Evolutionary conservation across 2,329 filamentous ascomycete species (phyloP), one percentile per base, ranked within the genome.

Genomic region (Thielaviopsis punctulata): DNA sequence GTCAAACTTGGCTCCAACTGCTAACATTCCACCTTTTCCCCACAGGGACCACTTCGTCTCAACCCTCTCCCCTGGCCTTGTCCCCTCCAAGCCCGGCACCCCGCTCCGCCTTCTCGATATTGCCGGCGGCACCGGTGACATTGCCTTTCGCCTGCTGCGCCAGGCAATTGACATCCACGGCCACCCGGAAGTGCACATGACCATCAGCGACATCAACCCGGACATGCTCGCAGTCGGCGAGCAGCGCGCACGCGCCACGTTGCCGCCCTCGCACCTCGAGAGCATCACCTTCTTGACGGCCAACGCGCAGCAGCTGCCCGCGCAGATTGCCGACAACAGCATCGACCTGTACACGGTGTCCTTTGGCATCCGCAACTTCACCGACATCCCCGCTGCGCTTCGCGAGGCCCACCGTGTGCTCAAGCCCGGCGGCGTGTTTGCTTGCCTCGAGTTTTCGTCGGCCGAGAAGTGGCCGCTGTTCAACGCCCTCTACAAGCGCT

Each of bases 331-430:
- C 2, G 72, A 78, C 60, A 73, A 75, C 62, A 84, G 76, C n/a
- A 73, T 96, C 52, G 92, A 98, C 65, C 74, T 98, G 4, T 98
- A 98, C 70, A 98, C 92, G 0, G 92, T 98, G 2, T 88, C 90
- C 0, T 98, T 98, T 62, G 92, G 92, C 27, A 96, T 98, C 64
- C 78, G 92, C 49, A 98, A 98, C 68, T 98, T 98, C 69, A 92
- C 86, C 52, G 81, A 95, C 68, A 94, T 95, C 63, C 81, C 85
- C 47, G 76, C 77, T 0, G 93, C 90, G 0, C 69, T 98, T 53
- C 69, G 73, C 33, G 89, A 96, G 64, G 92, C 92, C 0, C 81
- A 82, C 67, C 79, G 92, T 6, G 87, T 96, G 1, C 73, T 98
- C 25, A 92, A 89, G 67, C 93, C 93, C 0, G 92, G 92, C 44